phyloP scores from a whole-genome alignment of 2,329 filamentous ascomycete genomes.

The Colletotrichum lentis region DNA sequence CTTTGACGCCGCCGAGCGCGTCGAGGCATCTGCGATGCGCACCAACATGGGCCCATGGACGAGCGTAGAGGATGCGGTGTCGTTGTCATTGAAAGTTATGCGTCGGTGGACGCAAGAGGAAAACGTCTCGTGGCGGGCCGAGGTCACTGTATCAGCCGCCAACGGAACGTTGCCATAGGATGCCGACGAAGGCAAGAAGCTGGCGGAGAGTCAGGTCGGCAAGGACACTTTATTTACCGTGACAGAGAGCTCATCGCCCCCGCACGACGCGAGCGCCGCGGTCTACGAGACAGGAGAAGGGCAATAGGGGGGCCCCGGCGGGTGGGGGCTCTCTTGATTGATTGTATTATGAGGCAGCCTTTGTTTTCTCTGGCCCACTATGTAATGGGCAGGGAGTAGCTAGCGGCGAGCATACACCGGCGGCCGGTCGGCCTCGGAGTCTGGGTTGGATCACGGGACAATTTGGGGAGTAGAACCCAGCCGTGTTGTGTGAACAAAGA shows the following conservation, averaged over 20 bases:
- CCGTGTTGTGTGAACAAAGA: neutral
- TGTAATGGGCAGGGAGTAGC: conserved; percentile 8
- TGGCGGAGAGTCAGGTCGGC: neutral
- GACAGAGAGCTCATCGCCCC: conserved; percentile 3
- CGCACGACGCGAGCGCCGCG: neutral
- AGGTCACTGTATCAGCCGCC: conserved; percentile 42
- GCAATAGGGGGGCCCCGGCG: conserved; percentile 1
- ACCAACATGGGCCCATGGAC: conserved; percentile 54
- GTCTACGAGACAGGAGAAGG: neutral
- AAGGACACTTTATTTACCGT: neutral
- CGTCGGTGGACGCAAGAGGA: conserved; percentile 56
- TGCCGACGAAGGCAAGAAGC: conserved; percentile 3
- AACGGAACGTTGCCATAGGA: conserved; percentile 31
- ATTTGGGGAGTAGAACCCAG: neutral
- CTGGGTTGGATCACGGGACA: neutral
- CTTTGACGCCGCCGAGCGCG: conserved; percentile 46
- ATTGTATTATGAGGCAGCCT: conserved; percentile 27
- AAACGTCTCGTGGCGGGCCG: conserved; percentile 56
- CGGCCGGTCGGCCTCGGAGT: neutral
- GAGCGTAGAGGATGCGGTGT: conserved; percentile 55
- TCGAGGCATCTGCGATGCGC: conserved; percentile 43
- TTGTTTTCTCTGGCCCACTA: neutral
- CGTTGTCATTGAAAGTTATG: conserved; percentile 51
- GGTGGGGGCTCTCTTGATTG: conserved; percentile 17
- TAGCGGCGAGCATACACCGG: neutral